Evolutionary conservation across 2,329 filamentous ascomycete genomes (phyloP), one percentile per base, ranked within the genome.

Genomic region (Neoscytalidium dimidiatum): DNA sequence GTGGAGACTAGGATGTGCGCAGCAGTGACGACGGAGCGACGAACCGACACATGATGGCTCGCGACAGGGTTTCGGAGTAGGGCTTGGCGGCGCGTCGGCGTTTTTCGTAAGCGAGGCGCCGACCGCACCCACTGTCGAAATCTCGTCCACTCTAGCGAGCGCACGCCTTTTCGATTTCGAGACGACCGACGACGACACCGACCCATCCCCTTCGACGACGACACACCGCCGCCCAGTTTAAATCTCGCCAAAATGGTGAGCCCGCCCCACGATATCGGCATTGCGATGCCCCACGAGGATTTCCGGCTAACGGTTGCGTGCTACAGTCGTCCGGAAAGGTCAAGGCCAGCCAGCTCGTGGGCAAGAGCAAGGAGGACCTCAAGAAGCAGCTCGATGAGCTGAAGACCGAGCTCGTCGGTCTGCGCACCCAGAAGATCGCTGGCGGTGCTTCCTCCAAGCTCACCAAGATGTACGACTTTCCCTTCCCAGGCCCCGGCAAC

Each of bases 341-440:
- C 85, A 98, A 97, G 91, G 90, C 94, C 83, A 88, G 88, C 85
- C 88, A 92, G 85, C 92, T 99, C 84, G 98, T 95, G 95, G 89
- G 88, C 86, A 99, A 99, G 92, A 94, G 88, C 90, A 98, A 98
- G 90, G 92, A 97, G 80, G 96, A 99, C 78, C 88, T 99, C 83
- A 88, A 88, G 81, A 96, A 95, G 88, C 93, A 96, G 84, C 90
- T 97, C 79, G 89, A 89, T 77, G 93, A 97, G 84, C 87, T 97
- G 81, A 97, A 97, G 92, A 89, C 90, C 71, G 96, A 99, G 87
- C 90, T 99, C 75, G 92, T 92, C 80, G 90, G 94, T 86, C 89
- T 99, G 79, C 91, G 95, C 82, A 96, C 96, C 81, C 94, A 97
- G 87, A 98, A 99, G 91, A 94, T 99, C 81, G 87, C 93, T 74